phyloP scores from a whole-genome alignment of 169 alveolate genomes.

The Babesia divergens region DNA sequence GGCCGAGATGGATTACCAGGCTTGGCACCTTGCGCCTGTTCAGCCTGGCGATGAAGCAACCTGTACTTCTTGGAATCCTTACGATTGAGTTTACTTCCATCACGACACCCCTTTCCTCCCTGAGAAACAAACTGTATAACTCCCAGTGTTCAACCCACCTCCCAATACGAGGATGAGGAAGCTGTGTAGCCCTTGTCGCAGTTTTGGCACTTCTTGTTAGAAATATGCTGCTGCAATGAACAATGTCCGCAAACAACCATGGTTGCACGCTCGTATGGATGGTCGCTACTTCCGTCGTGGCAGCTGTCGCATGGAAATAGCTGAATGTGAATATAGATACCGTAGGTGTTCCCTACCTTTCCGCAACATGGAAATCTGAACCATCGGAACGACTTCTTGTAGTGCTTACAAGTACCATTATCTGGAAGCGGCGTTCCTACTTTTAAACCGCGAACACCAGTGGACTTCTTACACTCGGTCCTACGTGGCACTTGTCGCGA shows the following conservation, averaged over 20 bases:
- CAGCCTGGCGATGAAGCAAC: constrained; percentile 42
- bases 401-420: constrained; percentile 84
- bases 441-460: constrained; percentile 46
- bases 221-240: constrained; percentile 74
- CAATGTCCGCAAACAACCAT: constrained; percentile 85
- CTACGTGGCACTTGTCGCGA: not conserved
- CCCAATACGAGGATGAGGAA: constrained; percentile 62
- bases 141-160: constrained; percentile 19
- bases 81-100: constrained; percentile 67
- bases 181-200: constrained; percentile 61
- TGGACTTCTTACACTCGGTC: not conserved
- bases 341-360: constrained; percentile 51
- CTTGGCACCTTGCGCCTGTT: constrained; percentile 2
- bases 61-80: constrained; percentile 72
- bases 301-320: constrained; percentile 84
- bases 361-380: constrained; percentile 87
- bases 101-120: constrained; percentile 81
- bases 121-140: not conserved
- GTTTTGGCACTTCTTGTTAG: constrained; percentile 65
- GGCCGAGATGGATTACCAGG: no score
- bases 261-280: constrained; percentile 79
- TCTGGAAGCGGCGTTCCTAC: constrained; percentile 82
- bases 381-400: constrained; percentile 85
- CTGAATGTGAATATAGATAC: constrained; percentile 8
- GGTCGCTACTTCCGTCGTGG: constrained; percentile 82